Base-by-base conservation (phyloP, 148 eudicot genomes). In the Rhododendron ferrugineum region DNA sequence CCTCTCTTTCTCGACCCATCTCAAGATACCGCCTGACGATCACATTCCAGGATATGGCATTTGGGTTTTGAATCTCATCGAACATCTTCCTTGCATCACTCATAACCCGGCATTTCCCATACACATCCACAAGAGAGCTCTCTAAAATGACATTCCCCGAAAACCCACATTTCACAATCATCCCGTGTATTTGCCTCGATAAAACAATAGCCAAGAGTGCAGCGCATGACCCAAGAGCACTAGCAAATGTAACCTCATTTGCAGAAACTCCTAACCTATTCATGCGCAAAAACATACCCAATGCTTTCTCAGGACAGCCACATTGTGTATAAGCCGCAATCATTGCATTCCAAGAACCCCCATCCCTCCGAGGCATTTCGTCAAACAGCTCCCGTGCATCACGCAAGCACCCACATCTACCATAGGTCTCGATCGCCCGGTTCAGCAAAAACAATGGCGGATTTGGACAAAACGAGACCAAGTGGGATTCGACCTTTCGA, bases 301-400 rank as follows among this genome's bases (percentile, higher is more conserved):
- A 47, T 26, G 89, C 94, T 56, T 90, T 92, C 7, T 82, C 87
- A 0, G 90, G 78, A 4, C 26, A 52, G 72, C 91, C 94, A 9
- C 88, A 79, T 26, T 83, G 89, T 4, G 89, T 64, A 82, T 78
- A 92, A 2, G 95, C 95, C 4, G 90, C 82, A 15, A 95, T 92
- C 83, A 93, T 75, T 4, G 96, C 92, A 78, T 94, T 95, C 98
- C 98, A 95, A n/a, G 95, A 92, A 23, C 98, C 95, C 0, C 97
- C 98, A 85, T 95, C 93, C 88, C 95, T 86, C 1, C 74, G 83
- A 42, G 95, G 95, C 98, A 95, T 93, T 92, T 95, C 93, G 1
- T 95, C 94, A 80, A 95, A 95, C 92, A 95, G 84, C 20, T 90
- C 95, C 3, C 89, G 81, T 4, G 94, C 95, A 81, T 93, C 98